These are phyloP conservation scores for Solanum verrucosum DNA, from an alignment of 257 asterid species.

Conservation along the genomic window DNA sequence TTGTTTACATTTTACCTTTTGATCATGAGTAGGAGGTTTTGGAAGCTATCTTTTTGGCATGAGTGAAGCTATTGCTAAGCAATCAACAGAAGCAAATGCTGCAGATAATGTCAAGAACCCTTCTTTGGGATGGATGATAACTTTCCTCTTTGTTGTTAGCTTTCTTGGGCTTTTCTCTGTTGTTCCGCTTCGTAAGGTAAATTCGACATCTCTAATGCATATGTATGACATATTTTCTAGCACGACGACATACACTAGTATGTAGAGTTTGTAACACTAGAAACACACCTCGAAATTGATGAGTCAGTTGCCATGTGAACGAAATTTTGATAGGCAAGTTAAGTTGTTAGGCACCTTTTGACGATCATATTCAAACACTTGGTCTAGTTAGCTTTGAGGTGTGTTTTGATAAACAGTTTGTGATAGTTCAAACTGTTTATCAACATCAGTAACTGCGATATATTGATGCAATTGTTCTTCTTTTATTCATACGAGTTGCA, in stretches of 20 bases:
- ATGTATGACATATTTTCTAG: background rate
- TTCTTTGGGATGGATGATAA: conserved; percentile 50
- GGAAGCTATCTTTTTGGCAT: conserved; percentile 61
- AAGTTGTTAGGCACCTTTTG: background rate
- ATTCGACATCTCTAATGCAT: background rate
- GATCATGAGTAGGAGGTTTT: conserved; percentile 44
- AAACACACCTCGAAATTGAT: background rate
- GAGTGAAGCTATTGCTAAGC: conserved; percentile 38
- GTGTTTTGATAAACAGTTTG: background rate
- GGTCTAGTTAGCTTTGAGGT: background rate
- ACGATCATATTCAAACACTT: too few species aligned
- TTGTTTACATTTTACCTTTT: background rate
- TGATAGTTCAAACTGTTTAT: background rate
- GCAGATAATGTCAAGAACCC: conserved; percentile 31
- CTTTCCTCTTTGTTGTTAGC: conserved; percentile 54
- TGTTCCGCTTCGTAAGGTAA: conserved; percentile 63
- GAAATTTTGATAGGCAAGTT: background rate
- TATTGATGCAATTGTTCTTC: background rate
- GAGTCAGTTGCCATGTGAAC: background rate
- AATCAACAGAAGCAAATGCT: conserved; percentile 26
- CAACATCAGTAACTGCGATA: background rate
- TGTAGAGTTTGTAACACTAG: background rate
- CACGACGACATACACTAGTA: background rate
- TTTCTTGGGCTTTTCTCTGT: conserved; percentile 58
- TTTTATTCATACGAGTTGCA: background rate